These are phyloP conservation scores for Tolypocladium tundrense DNA, from an alignment of 2,329 filamentous ascomycete genomes.

Conservation along the genomic window DNA sequence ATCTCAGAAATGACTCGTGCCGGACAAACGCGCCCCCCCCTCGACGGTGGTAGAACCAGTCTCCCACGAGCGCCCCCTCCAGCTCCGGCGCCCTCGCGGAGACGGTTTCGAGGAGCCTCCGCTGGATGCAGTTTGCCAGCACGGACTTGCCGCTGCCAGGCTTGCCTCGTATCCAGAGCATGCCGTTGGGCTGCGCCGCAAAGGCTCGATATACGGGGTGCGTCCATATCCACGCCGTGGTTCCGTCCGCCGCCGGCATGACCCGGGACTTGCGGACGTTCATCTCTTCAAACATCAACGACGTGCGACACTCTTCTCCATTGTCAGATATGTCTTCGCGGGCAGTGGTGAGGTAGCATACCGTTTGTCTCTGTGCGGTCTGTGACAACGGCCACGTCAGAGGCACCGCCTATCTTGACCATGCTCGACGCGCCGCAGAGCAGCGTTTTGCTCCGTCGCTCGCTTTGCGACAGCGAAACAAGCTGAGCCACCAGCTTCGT, in stretches of 20 bases:
- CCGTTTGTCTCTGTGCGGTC: not conserved
- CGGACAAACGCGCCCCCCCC: not conserved
- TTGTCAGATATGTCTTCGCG: not conserved
- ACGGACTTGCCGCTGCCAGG: constrained; percentile 5
- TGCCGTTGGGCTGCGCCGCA: not conserved
- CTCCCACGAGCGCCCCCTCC: not conserved
- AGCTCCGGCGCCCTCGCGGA: not conserved
- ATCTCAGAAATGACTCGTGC: not conserved
- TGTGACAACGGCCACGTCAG: not conserved
- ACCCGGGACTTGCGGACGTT: not conserved
- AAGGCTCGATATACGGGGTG: not conserved
- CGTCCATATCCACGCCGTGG: not conserved
- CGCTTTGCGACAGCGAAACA: no score
- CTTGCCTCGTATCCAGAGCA: constrained; percentile 4
- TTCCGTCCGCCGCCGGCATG: not conserved
- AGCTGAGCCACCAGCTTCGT: not conserved
- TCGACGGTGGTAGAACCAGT: not conserved
- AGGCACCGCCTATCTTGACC: not conserved
- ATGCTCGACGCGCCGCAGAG: not conserved
- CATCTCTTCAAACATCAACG: not conserved
- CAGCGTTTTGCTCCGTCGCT: not conserved
- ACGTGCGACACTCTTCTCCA: not conserved
- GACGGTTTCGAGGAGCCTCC: not conserved
- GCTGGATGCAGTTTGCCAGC: constrained; percentile 2
- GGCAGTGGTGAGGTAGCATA: not conserved